Conservation (phyloP, 306 rosid genomes). For the Styphnolobium japonicum region DNA sequence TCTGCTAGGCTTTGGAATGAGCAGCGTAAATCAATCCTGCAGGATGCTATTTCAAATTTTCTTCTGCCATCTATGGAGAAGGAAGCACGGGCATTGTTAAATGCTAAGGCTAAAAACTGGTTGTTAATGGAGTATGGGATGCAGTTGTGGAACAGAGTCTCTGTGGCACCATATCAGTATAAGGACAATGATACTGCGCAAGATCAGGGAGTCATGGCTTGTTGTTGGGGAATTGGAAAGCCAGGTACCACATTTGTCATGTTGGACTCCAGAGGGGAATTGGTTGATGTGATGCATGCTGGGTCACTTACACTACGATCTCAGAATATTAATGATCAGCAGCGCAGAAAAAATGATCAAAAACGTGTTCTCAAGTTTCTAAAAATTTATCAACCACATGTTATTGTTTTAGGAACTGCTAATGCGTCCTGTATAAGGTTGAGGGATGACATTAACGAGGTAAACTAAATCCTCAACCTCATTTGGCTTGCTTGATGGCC, state of each 20-base stretch:
- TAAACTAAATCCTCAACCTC: constrained; percentile 11
- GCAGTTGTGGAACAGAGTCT: constrained; percentile 45
- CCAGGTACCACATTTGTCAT: constrained; percentile 49
- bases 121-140: constrained; percentile 40
- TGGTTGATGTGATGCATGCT: constrained; percentile 49
- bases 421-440: constrained; percentile 37
- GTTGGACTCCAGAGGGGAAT: constrained; percentile 41
- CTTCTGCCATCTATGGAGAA: constrained; percentile 51
- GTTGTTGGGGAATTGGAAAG: constrained; percentile 51
- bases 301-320: constrained; percentile 41
- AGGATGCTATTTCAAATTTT: constrained; percentile 38
- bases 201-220: constrained; percentile 39
- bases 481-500: not conserved
- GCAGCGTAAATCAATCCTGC: constrained; percentile 39
- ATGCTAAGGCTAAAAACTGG: constrained; percentile 39
- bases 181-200: constrained; percentile 4
- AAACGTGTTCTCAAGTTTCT: constrained; percentile 38
- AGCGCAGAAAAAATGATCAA: constrained; percentile 42
- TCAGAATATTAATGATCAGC: constrained; percentile 38
- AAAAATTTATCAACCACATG: constrained; percentile 31
- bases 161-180: constrained; percentile 33
- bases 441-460: constrained; percentile 50
- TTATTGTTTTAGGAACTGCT: constrained; percentile 47
- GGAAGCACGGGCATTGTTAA: constrained; percentile 40
- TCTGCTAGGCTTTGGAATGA: constrained; percentile 45